Percentiles rank a stretch among this genome's conserved stretches.
phyloP scores from a whole-genome alignment of 1,139 yeast genomes.

The Casaregolazyma suthepensis region DNA sequence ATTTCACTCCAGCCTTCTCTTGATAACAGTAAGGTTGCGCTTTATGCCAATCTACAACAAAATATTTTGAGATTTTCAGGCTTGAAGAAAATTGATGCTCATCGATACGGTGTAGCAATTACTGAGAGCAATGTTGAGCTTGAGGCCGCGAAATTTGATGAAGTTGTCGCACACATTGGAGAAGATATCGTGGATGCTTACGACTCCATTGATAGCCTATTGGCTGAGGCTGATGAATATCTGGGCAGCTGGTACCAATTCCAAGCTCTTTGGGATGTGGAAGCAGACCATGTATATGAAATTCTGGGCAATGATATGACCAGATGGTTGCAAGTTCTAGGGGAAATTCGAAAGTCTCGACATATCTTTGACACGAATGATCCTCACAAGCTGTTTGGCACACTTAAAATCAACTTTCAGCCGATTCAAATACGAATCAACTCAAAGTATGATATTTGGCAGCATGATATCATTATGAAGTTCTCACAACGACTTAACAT shows the following conservation, averaged over 20 bases:
- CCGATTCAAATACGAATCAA: slow-evolving; percentile 51
- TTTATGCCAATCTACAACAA: slow-evolving; percentile 31
- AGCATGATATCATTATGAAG: slow-evolving; percentile 39
- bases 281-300: slow-evolving; percentile 32
- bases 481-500: slow-evolving; percentile 39
- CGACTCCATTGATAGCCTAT: slow-evolving; percentile 21
- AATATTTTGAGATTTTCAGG: slow-evolving; percentile 23
- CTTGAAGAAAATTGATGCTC: slow-evolving; percentile 27
- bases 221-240: slow-evolving; percentile 34
- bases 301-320: slow-evolving; percentile 35
- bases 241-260: slow-evolving; percentile 49
- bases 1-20: slow-evolving; percentile 42
- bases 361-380: slow-evolving; percentile 49
- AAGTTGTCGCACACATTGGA: slow-evolving; percentile 8
- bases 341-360: slow-evolving; percentile 43
- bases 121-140: background rate
- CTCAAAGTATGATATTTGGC: slow-evolving; percentile 55
- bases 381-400: slow-evolving; percentile 38
- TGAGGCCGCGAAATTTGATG: background rate
- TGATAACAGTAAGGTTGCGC: slow-evolving; percentile 32
- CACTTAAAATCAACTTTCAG: slow-evolving; percentile 40
- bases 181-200: slow-evolving; percentile 20
- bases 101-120: slow-evolving; percentile 28
- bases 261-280: slow-evolving; percentile 56
- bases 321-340: slow-evolving; percentile 45